A percentile compares a stretch with the other conserved stretches of the same genome.
These are phyloP conservation scores for Microbotryomycetes sp. DNA, from an alignment of 1,284 basidiomycete genomes.

Conservation along the genomic window DNA sequence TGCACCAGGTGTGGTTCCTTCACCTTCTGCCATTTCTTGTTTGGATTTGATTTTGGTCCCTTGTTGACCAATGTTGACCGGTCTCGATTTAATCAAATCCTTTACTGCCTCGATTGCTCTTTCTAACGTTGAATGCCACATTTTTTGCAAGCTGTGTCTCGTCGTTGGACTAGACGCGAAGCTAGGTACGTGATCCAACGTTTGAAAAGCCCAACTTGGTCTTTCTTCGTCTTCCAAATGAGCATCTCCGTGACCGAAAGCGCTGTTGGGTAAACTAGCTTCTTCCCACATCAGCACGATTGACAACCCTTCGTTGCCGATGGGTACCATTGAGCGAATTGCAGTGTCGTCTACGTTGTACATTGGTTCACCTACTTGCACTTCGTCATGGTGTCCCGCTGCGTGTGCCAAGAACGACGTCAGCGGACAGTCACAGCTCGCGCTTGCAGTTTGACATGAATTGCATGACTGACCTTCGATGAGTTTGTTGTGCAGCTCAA, in stretches of 20 bases:
- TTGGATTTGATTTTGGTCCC: background rate
- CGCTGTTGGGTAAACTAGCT: background rate
- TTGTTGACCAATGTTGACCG: background rate
- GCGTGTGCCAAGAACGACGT: background rate
- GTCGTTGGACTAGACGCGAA: no score
- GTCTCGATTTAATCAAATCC: background rate
- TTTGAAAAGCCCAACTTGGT: background rate
- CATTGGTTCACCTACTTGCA: background rate
- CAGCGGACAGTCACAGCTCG: background rate
- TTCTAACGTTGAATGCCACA: background rate
- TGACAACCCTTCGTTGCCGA: background rate
- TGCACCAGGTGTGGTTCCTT: slow-evolving; percentile 23
- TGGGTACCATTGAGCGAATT: background rate
- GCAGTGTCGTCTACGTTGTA: slow-evolving; percentile 1
- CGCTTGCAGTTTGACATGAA: background rate
- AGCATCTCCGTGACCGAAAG: background rate
- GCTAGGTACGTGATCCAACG: background rate
- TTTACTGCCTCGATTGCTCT: background rate
- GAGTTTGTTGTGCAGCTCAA: background rate
- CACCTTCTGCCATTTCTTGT: slow-evolving; percentile 13
- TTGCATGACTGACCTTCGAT: background rate
- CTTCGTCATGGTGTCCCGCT: no score
- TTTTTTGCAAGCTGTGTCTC: background rate
- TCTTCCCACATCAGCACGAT: slow-evolving; percentile 4
- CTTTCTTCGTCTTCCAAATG: background rate